Evolutionary conservation across 768 basidiomycete genomes (phyloP).

Genomic region (Macrocybe gigantea): DNA sequence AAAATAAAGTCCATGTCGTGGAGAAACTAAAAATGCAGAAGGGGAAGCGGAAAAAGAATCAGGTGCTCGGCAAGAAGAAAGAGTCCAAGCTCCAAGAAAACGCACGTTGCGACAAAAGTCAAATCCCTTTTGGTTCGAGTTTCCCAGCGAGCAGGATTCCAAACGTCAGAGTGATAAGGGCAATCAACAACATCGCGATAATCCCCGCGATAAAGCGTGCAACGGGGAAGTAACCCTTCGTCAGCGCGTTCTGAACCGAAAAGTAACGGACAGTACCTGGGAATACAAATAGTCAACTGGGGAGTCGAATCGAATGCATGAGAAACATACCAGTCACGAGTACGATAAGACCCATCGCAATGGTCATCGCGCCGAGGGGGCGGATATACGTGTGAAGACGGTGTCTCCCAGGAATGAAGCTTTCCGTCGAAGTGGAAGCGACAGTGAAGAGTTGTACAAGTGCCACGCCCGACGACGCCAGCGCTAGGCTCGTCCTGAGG

Average conservation of each 20-base stretch:
- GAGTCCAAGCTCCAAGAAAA: too few species aligned
- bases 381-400: slow-evolving; percentile 16
- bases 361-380: slow-evolving; percentile 15
- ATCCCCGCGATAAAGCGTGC: slow-evolving; percentile 10
- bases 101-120: too few species aligned
- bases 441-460: slow-evolving; percentile 17
- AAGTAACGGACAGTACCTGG: slow-evolving; percentile 16
- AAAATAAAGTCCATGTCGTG: too few species aligned
- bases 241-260: slow-evolving; percentile 15
- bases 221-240: slow-evolving; percentile 16
- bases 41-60: too few species aligned
- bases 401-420: slow-evolving; percentile 6
- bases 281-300: background rate
- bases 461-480: slow-evolving; percentile 44
- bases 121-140: slow-evolving; percentile 6
- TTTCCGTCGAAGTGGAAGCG: slow-evolving; percentile 8
- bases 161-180: slow-evolving; percentile 14
- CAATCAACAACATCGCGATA: slow-evolving; percentile 10
- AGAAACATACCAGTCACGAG: slow-evolving; percentile 13
- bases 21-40: too few species aligned
- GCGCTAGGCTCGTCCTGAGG: slow-evolving; percentile 43
- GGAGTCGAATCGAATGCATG: background rate
- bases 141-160: slow-evolving; percentile 13
- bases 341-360: slow-evolving; percentile 12
- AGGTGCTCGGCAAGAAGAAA: too few species aligned